Percentiles rank a stretch among this genome's conserved stretches.
Conservation (phyloP, 1,284 basidiomycete species). For the Cryptococcus hybrid region DNA sequence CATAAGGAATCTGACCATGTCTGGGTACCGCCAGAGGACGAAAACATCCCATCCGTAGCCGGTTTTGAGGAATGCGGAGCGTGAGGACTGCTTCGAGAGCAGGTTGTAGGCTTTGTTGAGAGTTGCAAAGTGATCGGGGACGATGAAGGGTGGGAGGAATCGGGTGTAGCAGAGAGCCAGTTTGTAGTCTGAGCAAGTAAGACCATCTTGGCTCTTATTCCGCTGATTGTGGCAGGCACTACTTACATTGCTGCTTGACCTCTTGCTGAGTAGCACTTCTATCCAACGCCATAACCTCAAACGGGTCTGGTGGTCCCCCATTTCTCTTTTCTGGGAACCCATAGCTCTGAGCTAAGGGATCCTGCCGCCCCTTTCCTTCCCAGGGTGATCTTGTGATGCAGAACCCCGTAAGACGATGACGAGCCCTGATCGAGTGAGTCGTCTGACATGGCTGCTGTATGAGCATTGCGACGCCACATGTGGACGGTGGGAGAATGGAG, state of each 20-base stretch:
- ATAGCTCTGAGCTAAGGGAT: slow-evolving; percentile 20
- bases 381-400: too few relatives aligned
- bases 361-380: slow-evolving; percentile 17
- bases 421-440: too few relatives aligned
- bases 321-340: slow-evolving; percentile 28
- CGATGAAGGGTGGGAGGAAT: slow-evolving; percentile 46
- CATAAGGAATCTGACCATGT: slow-evolving; percentile 17
- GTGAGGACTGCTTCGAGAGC: slow-evolving; percentile 30
- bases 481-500: too few relatives aligned
- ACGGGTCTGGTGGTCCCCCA: slow-evolving; percentile 38
- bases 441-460: too few relatives aligned
- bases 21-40: slow-evolving; percentile 1
- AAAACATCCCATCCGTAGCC: slow-evolving; percentile 43
- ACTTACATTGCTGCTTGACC: slow-evolving; percentile 47
- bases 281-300: slow-evolving; percentile 43
- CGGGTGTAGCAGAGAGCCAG: slow-evolving; percentile 48
- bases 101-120: slow-evolving; percentile 47
- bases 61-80: slow-evolving; percentile 37
- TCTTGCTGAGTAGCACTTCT: slow-evolving; percentile 30
- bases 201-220: neutral
- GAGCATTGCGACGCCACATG: too few relatives aligned
- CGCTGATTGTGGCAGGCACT: neutral
- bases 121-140: slow-evolving; percentile 38
- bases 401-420: too few relatives aligned
- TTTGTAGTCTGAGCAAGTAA: slow-evolving; percentile 36